Base-by-base conservation (phyloP, 2,329 filamentous ascomycete species). In the Phoma sp. region DNA sequence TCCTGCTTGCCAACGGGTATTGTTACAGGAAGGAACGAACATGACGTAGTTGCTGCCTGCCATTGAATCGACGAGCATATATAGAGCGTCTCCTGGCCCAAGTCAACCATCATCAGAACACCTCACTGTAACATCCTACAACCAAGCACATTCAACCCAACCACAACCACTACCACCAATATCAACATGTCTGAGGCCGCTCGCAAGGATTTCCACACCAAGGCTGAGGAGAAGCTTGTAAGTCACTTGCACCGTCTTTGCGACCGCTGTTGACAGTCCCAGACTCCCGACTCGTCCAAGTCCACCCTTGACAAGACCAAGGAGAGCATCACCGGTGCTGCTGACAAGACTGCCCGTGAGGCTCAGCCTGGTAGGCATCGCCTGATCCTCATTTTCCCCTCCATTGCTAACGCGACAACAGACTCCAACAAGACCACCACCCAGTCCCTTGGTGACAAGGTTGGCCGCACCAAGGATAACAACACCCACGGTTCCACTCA, bases 281-380 rank as follows among this genome's bases (percentile, higher is more conserved):
- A 84, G 52, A 84, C 79, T 65, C 85, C 85, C 55, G 80, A 87
- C 72, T 79, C 79, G 69, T 73, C 80, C 75, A 87, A 88, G 79
- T 86, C 84, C 58, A 85, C 83, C 65, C 75, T 79, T 66, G 76
- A 86, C 60, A 84, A 86, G 79, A 61, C 81, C 59, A 82, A 81
- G 72, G 84, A 87, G 73, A 70, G 73, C 50, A 44, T 82, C 68
- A 86, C 83, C 58, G 82, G 83, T 64, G 78, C 78, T 52, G 73
- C 69, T 51, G 85, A 87, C 77, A 84, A 83, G 66, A 46, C 81
- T 59, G 72, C 78, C 64, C 82, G 65, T 14, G 65, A 61, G 33
- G 50, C 44, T 9, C 59, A 66, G 49, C 61, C 62, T 38, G 82
- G 77, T 79, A 72, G 41, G 74, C 22, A 18, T 18, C 18, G 18